Percentiles rank a stretch among this genome's conserved stretches.
Evolutionary conservation across 768 basidiomycete species (phyloP).

Genomic region (Dentipellis fragilis): DNA sequence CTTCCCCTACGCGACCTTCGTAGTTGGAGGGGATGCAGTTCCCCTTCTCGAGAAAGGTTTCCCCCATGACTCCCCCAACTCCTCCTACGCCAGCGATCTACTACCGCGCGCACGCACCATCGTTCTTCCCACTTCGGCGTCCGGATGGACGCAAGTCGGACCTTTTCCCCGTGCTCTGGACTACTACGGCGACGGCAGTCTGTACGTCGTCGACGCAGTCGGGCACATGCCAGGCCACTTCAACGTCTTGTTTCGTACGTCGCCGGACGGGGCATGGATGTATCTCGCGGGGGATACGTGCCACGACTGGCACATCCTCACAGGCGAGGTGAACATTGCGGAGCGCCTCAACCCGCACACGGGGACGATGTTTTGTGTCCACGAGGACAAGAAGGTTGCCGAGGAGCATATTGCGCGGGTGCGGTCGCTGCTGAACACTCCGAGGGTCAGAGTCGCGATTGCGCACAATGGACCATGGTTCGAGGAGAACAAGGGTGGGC

Average conservation of each 20-base stretch:
- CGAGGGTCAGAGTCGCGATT: constrained; percentile 1
- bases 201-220: constrained; percentile 13
- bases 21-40: constrained; percentile 4
- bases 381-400: background rate
- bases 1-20: constrained; percentile 9
- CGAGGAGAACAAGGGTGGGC: background rate
- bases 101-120: constrained; percentile 7
- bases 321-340: constrained; percentile 7
- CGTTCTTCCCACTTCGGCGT: too few species aligned
- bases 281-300: constrained; percentile 12
- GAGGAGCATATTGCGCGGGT: constrained; percentile 4
- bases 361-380: constrained; percentile 1
- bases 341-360: background rate
- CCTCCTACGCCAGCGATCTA: background rate
- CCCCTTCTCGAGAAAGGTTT: constrained; percentile 3
- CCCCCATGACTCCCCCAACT: constrained; percentile 2
- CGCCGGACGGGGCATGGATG: constrained; percentile 4
- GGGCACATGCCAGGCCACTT: constrained; percentile 13
- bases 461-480: constrained; percentile 3
- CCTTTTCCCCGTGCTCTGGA: constrained; percentile 10
- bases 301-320: constrained; percentile 9
- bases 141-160: constrained; percentile 5
- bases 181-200: constrained; percentile 10
- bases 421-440: background rate
- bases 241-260: constrained; percentile 14